Conservation (phyloP, 2,329 filamentous ascomycete genomes). For the Coniella lustricola region DNA sequence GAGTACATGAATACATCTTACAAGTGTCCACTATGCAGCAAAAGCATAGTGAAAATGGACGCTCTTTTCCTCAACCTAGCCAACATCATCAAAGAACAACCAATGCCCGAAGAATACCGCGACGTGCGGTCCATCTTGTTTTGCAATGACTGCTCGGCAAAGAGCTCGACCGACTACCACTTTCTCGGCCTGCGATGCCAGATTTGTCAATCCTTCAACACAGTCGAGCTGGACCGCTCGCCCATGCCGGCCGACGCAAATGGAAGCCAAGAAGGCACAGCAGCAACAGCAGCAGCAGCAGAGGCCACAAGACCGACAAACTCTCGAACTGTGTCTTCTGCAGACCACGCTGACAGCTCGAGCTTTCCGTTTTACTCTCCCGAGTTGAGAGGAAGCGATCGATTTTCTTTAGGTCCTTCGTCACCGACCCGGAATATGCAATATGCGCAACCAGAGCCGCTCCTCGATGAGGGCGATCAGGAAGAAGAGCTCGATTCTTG, state of each 20-base stretch:
- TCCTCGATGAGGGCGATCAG: slow-evolving; percentile 23
- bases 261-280: background rate
- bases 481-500: slow-evolving; percentile 51
- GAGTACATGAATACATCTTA: slow-evolving; percentile 86
- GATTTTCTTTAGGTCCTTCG: background rate
- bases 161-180: slow-evolving; percentile 81
- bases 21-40: slow-evolving; percentile 94
- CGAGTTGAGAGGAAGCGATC: background rate
- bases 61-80: slow-evolving; percentile 87
- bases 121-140: slow-evolving; percentile 76
- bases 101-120: slow-evolving; percentile 80
- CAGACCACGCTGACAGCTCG: background rate
- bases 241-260: slow-evolving; percentile 6
- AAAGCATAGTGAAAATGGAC: slow-evolving; percentile 97
- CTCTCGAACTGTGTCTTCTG: background rate
- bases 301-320: background rate
- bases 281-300: no score
- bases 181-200: slow-evolving; percentile 91
- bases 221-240: slow-evolving; percentile 43
- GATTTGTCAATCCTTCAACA: slow-evolving; percentile 64
- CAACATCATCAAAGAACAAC: slow-evolving; percentile 77
- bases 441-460: slow-evolving; percentile 4
- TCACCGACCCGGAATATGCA: background rate
- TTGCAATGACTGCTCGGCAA: slow-evolving; percentile 91
- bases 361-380: background rate